Conservation (phyloP, 495 filamentous ascomycete species). For the Aspergillus conjunctus region DNA sequence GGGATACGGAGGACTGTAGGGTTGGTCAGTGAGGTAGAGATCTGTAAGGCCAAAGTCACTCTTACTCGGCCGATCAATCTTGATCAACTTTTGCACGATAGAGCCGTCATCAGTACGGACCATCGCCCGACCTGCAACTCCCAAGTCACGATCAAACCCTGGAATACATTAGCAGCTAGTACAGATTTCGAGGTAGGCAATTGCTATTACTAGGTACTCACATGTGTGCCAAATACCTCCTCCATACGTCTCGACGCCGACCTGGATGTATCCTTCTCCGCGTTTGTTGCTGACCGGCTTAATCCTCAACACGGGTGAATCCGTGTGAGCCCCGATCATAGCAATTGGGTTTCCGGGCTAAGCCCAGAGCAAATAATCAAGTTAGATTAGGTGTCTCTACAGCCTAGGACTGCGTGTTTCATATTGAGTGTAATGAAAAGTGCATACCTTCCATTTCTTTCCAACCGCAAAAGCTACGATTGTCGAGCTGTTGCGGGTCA, state of each 20-base stretch:
- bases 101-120: conserved; percentile 71
- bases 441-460: conserved; percentile 74
- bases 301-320: conserved; percentile 85
- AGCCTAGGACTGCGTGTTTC: no score
- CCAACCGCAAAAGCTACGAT: conserved; percentile 95
- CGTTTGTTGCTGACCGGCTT: conserved; percentile 93
- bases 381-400: not conserved
- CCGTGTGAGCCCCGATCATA: conserved; percentile 96
- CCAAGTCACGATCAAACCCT: conserved; percentile 96
- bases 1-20: conserved; percentile 79
- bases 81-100: conserved; percentile 82
- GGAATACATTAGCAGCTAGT: conserved; percentile 14
- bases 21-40: conserved; percentile 5
- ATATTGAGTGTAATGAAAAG: not conserved
- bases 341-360: conserved; percentile 87
- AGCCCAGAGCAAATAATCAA: not conserved
- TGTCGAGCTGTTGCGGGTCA: conserved; percentile 92
- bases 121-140: conserved; percentile 86
- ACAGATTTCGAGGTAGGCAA: not conserved
- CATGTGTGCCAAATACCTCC: conserved; percentile 75
- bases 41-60: not conserved
- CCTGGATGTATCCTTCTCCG: conserved; percentile 86
- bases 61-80: conserved; percentile 79
- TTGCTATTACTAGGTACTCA: conserved; percentile 24
- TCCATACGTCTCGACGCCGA: conserved; percentile 96